Percentiles rank a stretch among this genome's conserved stretches.
These are phyloP conservation scores for Teratosphaeria epicoccoides DNA, from an alignment of 2,329 filamentous ascomycete species.

Conservation along the genomic window DNA sequence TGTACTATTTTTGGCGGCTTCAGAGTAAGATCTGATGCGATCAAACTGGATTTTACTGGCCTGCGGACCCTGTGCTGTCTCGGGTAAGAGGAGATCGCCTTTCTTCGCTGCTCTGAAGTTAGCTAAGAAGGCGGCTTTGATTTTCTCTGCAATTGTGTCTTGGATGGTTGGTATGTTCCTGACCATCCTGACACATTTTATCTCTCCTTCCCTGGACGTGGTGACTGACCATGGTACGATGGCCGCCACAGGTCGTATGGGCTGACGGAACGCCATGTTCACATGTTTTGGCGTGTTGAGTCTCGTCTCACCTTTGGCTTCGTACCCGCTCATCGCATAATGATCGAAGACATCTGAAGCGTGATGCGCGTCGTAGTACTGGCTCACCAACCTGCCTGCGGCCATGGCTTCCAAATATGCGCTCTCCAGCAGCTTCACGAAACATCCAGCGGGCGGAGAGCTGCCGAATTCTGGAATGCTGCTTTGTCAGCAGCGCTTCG, in stretches of 20 bases:
- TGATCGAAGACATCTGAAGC: conserved; percentile 31
- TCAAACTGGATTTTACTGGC: conserved; percentile 43
- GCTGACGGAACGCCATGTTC: conserved; percentile 22
- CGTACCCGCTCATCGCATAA: conserved; percentile 34
- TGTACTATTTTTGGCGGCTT: conserved; percentile 13
- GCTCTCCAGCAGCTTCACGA: no score
- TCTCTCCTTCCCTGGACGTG: no score
- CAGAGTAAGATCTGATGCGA: conserved; percentile 20
- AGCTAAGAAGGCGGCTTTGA: no score
- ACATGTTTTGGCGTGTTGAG: conserved; percentile 40
- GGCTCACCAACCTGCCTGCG: conserved; percentile 35
- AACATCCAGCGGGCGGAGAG: no score
- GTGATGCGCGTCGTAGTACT: conserved; percentile 29
- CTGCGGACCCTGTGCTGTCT: conserved; percentile 62
- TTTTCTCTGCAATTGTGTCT: no score
- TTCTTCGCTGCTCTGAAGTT: conserved; percentile 48
- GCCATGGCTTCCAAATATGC: conserved; percentile 36
- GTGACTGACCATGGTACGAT: no score
- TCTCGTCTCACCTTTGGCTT: conserved; percentile 34
- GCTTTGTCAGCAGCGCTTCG: no score
- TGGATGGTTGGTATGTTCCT: no score
- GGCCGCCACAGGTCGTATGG: no score
- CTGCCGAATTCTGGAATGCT: no score
- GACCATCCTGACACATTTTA: no score
- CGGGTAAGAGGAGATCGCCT: conserved; percentile 57